Evolutionary conservation across 495 filamentous ascomycete genomes (phyloP).

Genomic region (Xylona heveae): DNA sequence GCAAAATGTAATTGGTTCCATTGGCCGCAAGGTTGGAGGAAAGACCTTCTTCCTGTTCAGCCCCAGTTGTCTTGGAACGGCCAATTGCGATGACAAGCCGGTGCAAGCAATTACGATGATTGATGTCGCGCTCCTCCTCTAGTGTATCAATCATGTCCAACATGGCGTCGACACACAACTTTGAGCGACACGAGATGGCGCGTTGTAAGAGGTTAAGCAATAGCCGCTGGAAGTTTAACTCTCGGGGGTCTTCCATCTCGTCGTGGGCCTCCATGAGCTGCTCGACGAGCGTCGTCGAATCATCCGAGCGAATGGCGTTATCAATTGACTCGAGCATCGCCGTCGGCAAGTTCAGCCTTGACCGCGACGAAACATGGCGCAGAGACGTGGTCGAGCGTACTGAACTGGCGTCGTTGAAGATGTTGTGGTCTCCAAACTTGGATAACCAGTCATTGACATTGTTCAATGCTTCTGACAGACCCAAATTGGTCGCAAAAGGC

Average conservation of each 20-base stretch:
- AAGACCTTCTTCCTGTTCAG: conserved; percentile 20
- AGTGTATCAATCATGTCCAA: conserved; percentile 43
- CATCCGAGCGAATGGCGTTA: conserved; percentile 53
- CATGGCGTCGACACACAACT: conserved; percentile 43
- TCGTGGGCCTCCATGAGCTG: conserved; percentile 35
- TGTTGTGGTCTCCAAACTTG: conserved; percentile 47
- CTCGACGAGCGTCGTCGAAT: conserved; percentile 34
- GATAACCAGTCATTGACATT: conserved; percentile 85
- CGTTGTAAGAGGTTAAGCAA: conserved; percentile 67
- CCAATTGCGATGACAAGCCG: conserved; percentile 79
- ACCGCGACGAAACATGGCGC: conserved; percentile 44
- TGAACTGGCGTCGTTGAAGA: conserved; percentile 46
- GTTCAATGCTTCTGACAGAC: conserved; percentile 41
- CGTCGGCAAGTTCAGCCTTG: conserved; percentile 44
- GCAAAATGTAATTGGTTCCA: conserved; percentile 50
- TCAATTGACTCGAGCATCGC: conserved; percentile 52
- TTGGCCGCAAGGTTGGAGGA: conserved; percentile 26
- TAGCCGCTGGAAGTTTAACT: conserved; percentile 27
- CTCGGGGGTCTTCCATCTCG: conserved; percentile 23
- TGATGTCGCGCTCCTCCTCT: conserved; percentile 78
- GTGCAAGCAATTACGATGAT: conserved; percentile 83
- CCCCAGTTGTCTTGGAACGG: conserved; percentile 42
- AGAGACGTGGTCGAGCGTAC: conserved; percentile 49
- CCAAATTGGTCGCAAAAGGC: conserved; percentile 60
- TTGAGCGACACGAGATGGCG: conserved; percentile 50